A percentile compares a stretch with the other conserved stretches of the same genome.
Evolutionary conservation across 2,329 filamentous ascomycete genomes (phyloP).

Genomic region (Exophiala oligosperma): DNA sequence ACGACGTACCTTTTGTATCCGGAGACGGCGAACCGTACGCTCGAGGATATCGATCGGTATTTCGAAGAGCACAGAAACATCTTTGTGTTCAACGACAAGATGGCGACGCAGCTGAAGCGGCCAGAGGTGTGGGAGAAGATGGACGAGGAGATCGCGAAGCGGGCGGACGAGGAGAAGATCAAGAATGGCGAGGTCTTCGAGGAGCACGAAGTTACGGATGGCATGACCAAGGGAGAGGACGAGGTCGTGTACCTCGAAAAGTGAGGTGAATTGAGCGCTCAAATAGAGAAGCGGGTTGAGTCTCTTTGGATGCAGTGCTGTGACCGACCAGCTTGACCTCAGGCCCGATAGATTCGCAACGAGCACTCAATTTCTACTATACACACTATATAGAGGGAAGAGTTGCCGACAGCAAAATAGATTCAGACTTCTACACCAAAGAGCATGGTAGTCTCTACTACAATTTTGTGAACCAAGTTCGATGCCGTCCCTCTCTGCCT

Average conservation of each 20-base stretch:
- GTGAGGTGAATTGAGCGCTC: not conserved
- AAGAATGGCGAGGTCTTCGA: not conserved
- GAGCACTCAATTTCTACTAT: no score
- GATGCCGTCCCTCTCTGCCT: no score
- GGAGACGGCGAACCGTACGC: conserved; percentile 33
- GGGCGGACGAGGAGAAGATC: conserved; percentile 19
- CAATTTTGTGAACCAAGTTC: no score
- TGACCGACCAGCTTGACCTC: no score
- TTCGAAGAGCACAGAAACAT: conserved; percentile 29
- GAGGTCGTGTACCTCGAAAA: conserved; percentile 18
- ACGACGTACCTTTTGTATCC: conserved; percentile 36
- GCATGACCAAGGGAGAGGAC: conserved; percentile 1
- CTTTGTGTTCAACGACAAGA: conserved; percentile 25
- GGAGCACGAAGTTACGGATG: conserved; percentile 1
- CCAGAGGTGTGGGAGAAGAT: conserved; percentile 22
- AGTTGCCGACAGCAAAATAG: no score
- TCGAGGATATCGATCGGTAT: conserved; percentile 37
- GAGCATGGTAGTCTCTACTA: no score
- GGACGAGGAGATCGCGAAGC: conserved; percentile 17
- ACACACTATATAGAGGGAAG: no score
- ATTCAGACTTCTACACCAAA: no score
- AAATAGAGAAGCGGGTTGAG: not conserved
- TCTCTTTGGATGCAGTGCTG: no score
- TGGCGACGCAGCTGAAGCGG: conserved; percentile 24
- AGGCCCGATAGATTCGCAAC: no score